Percentiles rank a stretch among this genome's conserved stretches.
Conservation (phyloP, 768 basidiomycete species). For the Panaeolus papilionaceus region DNA sequence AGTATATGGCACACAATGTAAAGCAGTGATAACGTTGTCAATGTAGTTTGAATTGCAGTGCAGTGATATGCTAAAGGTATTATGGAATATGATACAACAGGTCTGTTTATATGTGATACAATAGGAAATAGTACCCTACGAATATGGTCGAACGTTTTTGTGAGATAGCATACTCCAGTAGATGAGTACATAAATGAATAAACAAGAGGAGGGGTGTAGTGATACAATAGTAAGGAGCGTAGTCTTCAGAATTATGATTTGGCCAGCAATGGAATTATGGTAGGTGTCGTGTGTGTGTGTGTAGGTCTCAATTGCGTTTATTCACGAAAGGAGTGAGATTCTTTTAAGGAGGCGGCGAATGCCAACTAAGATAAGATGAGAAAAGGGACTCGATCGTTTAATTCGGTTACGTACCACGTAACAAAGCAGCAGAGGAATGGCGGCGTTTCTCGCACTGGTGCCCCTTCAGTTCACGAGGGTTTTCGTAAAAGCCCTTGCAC, state of each 20-base stretch:
- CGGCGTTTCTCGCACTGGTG: constrained; percentile 7
- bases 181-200: constrained; percentile 14
- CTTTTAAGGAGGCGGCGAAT: constrained; percentile 15
- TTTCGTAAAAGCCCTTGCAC: constrained; percentile 16
- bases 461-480: constrained; percentile 16
- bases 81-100: constrained; percentile 5
- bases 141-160: neutral
- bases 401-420: constrained; percentile 6
- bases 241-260: neutral
- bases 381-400: neutral
- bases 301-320: neutral
- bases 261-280: neutral
- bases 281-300: constrained; percentile 11
- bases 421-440: neutral
- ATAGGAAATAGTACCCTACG: constrained; percentile 6
- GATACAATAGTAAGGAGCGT: constrained; percentile 11
- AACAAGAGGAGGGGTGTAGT: neutral
- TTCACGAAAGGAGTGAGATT: constrained; percentile 12
- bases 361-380: constrained; percentile 15
- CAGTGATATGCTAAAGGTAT: neutral
- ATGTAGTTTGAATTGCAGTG: constrained; percentile 8
- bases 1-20: neutral
- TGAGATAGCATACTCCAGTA: neutral
- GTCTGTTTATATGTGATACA: neutral
- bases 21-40: constrained; percentile 13